These are phyloP conservation scores for Colletotrichum spinosum DNA, from an alignment of 2,329 filamentous ascomycete species.

Conservation along the genomic window DNA sequence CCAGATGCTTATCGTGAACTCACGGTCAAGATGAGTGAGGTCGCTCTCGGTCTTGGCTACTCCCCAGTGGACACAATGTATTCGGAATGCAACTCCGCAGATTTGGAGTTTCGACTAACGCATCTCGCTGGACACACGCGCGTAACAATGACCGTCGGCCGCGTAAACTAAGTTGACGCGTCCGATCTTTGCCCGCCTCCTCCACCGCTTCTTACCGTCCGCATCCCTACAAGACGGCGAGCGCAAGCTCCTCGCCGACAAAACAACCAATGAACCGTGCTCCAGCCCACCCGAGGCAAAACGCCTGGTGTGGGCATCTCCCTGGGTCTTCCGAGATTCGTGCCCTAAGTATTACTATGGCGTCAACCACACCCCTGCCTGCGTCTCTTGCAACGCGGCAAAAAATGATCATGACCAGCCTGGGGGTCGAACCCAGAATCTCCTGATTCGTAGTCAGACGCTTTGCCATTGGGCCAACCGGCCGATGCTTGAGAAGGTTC, in stretches of 20 bases:
- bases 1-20: slow-evolving; percentile 20
- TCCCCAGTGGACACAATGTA: background rate
- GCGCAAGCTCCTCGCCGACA: slow-evolving; percentile 23
- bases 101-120: background rate
- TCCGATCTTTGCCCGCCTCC: background rate
- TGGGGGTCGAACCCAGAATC: slow-evolving; percentile 39
- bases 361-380: background rate
- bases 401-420: slow-evolving; percentile 30
- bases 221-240: slow-evolving; percentile 6
- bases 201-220: slow-evolving; percentile 11
- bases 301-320: slow-evolving; percentile 9
- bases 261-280: slow-evolving; percentile 35
- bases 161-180: slow-evolving; percentile 10
- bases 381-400: background rate
- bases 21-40: background rate
- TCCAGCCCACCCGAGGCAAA: slow-evolving; percentile 15
- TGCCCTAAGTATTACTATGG: slow-evolving; percentile 12
- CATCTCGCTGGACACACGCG: background rate
- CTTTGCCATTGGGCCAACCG: slow-evolving; percentile 54
- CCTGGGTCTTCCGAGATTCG: slow-evolving; percentile 9
- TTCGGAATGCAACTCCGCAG: background rate
- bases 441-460: slow-evolving; percentile 53
- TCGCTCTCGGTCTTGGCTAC: slow-evolving; percentile 1
- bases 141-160: slow-evolving; percentile 3
- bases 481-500: slow-evolving; percentile 10